Base-by-base conservation (phyloP, 108 stramenopile species). In the Cyclotella atomus region DNA sequence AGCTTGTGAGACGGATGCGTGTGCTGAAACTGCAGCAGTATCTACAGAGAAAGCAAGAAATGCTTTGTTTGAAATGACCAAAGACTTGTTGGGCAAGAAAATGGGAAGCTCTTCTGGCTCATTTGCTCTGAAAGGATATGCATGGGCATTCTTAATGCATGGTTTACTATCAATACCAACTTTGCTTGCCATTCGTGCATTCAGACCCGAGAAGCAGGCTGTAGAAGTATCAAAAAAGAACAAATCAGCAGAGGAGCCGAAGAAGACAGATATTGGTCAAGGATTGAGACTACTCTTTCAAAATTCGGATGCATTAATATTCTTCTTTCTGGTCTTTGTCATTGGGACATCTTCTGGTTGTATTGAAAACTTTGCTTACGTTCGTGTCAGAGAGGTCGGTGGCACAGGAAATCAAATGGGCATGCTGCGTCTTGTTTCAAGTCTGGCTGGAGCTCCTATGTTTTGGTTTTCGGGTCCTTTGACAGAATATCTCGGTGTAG, bases 311-410 rank as follows among this genome's bases (percentile, higher is more conserved):
- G 95, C 94, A 1, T 29, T 95, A 21, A 81, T 96, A 15, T 96
- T 96, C 71, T 96, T 96, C 80, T 90, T 89, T 52, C 75, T 96
- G 16, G 91, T 96, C 12, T 86, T 94, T 34, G 87, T 94, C 10
- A 92, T 96, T 20, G 96, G 96, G 32, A 82, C 90, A 29, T 89
- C 89, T 20, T 93, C 92, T 61, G 97, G 97, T 2, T 85, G 92
- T 44, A 95, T 98, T 79, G 97, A 98, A 76, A 98, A 98, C 83
- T 98, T 98, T 86, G 97, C 97, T 3, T 98, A 98, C 70, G 94
- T 97, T 24, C 91, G 96, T 1, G 86, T 98, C 17, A 68, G 93
- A 35, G 94, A 98, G 71, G 93, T 98, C 0, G 96, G 96, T 46
- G 95, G 92, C 0, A 84, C 84, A 15, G 95, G 96, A 20, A 88